These are phyloP conservation scores for Symbiodinium natans DNA, from an alignment of 73 alveolate genomes.

Conservation along the genomic window DNA sequence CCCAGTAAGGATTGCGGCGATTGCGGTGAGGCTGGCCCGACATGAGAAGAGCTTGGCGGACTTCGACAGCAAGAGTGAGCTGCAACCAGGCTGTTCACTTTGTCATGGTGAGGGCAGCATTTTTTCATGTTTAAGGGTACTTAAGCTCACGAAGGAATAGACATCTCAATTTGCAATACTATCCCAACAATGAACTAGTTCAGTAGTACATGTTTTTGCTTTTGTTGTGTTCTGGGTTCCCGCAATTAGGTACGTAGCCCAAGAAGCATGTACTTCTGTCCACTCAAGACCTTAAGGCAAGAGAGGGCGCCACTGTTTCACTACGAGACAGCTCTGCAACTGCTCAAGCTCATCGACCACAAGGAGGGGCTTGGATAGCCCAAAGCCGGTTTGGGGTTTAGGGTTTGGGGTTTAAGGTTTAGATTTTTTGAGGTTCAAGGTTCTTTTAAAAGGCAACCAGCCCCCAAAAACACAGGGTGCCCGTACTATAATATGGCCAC, in stretches of 20 bases:
- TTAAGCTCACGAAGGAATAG: no score
- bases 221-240: not conserved
- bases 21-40: conserved; percentile 12
- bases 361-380: not conserved
- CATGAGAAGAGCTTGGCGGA: conserved; percentile 39
- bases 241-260: not conserved
- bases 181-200: no score
- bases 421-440: no score
- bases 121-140: no score
- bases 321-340: conserved; percentile 57
- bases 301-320: conserved; percentile 16
- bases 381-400: no score
- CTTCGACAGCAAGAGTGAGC: conserved; percentile 48
- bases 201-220: not conserved
- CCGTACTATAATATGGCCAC: not conserved
- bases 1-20: no score
- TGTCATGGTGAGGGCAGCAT: not conserved
- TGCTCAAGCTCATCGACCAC: not conserved
- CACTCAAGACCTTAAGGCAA: no score
- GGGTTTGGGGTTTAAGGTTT: no score
- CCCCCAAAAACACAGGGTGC: not conserved
- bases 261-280: not conserved
- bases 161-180: no score
- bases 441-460: not conserved
- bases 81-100: not conserved